phyloP scores from a whole-genome alignment of 345 rosid species.

The Bruguiera parviflora region DNA sequence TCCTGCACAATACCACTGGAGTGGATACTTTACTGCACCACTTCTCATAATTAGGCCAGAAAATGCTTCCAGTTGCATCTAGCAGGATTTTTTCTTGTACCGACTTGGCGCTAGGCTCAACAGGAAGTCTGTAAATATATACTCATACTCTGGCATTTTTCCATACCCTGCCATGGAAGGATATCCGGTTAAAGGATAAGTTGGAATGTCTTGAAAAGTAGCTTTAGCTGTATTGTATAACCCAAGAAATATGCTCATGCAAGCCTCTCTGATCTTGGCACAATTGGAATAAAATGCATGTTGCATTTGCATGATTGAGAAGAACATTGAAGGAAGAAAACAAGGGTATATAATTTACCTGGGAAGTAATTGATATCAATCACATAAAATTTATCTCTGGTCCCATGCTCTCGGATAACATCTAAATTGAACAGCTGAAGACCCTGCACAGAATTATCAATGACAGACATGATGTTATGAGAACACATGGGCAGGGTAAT shows the following conservation, averaged over 20 bases:
- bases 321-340: neutral
- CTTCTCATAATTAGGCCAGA: neutral
- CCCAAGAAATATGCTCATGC: neutral
- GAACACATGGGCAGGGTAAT: neutral
- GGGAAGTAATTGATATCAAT: slow-evolving; percentile 87
- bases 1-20: slow-evolving; percentile 16
- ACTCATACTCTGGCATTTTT: slow-evolving; percentile 81
- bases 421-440: slow-evolving; percentile 76
- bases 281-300: neutral
- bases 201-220: neutral
- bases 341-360: slow-evolving; percentile 35
- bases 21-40: neutral
- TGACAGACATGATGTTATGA: neutral
- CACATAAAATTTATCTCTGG: slow-evolving; percentile 60
- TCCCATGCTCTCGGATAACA: slow-evolving; percentile 72
- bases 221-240: too few species aligned
- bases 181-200: neutral
- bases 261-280: neutral
- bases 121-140: slow-evolving; percentile 71
- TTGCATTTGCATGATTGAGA: neutral
- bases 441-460: slow-evolving; percentile 39
- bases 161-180: slow-evolving; percentile 56
- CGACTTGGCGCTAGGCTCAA: slow-evolving; percentile 55
- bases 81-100: slow-evolving; percentile 37
- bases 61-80: slow-evolving; percentile 5